Evolutionary conservation across 2,329 filamentous ascomycete genomes (phyloP).

Genomic region (Phialophora verrucosa): DNA sequence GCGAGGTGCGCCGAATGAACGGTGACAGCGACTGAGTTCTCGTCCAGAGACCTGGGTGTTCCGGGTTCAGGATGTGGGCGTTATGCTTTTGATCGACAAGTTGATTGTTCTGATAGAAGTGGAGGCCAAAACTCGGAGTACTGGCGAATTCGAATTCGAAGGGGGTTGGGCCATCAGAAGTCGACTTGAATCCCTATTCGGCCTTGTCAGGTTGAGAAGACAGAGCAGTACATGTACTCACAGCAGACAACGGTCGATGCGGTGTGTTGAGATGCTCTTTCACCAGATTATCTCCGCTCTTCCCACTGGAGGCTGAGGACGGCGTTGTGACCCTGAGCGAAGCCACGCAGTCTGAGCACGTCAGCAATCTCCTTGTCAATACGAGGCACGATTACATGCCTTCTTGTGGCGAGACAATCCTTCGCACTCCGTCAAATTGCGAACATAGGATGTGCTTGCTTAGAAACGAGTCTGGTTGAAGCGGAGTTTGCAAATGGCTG

Average conservation of each 20-base stretch:
- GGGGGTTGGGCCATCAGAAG: neutral
- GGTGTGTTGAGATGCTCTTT: conserved; percentile 2
- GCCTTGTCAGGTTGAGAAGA: conserved; percentile 1
- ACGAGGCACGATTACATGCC: neutral
- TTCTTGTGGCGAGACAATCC: neutral
- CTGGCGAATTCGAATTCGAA: conserved; percentile 8
- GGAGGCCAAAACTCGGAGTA: conserved; percentile 21
- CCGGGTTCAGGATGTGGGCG: neutral
- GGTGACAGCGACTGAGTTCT: conserved; percentile 14
- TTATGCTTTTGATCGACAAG: neutral
- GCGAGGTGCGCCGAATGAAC: conserved; percentile 8
- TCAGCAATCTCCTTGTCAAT: neutral
- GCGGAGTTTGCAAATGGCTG: neutral
- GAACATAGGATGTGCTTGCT: neutral
- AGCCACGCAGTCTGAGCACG: neutral
- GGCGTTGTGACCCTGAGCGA: conserved; percentile 6
- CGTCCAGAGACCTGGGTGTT: neutral
- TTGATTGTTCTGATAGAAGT: neutral
- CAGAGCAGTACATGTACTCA: neutral
- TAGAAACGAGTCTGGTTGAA: conserved; percentile 10
- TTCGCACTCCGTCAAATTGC: neutral
- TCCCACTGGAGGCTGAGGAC: neutral
- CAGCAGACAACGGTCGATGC: neutral
- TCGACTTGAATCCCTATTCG: neutral
- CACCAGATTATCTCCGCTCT: neutral